Base-by-base conservation (phyloP, 345 rosid species). In the Hibiscus tridactylites region DNA sequence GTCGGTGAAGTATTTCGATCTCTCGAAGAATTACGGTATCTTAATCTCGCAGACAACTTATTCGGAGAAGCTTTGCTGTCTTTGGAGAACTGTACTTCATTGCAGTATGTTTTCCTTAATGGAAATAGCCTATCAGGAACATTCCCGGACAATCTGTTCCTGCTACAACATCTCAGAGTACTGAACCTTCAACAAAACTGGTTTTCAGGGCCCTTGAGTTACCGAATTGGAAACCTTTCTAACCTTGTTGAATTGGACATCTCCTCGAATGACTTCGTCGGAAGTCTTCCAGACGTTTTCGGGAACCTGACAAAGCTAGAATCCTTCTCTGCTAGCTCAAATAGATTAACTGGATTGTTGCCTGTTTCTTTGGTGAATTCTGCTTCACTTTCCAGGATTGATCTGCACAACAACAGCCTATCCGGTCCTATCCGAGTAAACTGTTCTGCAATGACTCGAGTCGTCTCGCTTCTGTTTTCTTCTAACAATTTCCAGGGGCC, bases 281-380 rank as follows among this genome's bases (percentile, higher is more conserved):
- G 84, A 39, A 56, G 13, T 19, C 72, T 83, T 65, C 83, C 84
- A 33, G 78, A 83, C 12, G 71, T 71, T 75, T 83, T 83, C 16
- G 54, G 35, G 73, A 53, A 44, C 6, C 75, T 80, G 11, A n/a
- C 2, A 31, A 78, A 70, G 75, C 79, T 83, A 0, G 56, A 76
- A 73, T 47, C 59, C 61, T 78, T 83, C n/a, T 4, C 70, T 28
- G 83, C 80, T 10, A 0, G 37, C 2, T 54, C 77, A 47, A 83
- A 80, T 58, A 39, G 19, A 4, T 80, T 80, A 39, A 26, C 9
- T 11, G 83, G 86, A 35, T 16, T 31, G 4, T 70, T 80, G 67
- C 86, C 86, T 3, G 7, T 21, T 58, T 80, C 83, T 3, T 28
- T 80, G 71, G 75, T 68, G 31, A 80, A 79, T 73, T 83, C 82